Conservation (phyloP, 208 protist genomes). For the Wallacemonas sp. region DNA sequence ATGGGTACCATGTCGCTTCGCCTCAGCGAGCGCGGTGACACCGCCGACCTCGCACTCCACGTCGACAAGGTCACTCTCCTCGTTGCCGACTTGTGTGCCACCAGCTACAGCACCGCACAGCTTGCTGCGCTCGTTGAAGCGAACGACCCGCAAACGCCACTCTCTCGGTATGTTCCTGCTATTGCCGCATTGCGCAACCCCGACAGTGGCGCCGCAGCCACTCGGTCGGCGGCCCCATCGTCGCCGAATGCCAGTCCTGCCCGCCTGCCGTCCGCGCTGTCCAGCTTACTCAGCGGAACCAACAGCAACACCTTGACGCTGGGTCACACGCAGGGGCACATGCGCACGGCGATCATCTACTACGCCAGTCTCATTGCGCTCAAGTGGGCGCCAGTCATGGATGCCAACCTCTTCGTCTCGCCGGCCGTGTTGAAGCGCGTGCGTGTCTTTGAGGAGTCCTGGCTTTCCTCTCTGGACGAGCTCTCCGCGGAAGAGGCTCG, state of each 20-base stretch:
- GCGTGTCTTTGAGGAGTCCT: constrained; percentile 57
- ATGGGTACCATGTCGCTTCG: constrained; percentile 41
- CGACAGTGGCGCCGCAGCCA: constrained; percentile 24
- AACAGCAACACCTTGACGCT: not conserved
- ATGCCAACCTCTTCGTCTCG: constrained; percentile 31
- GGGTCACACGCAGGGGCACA: constrained; percentile 14
- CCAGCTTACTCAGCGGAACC: not conserved
- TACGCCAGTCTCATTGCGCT: constrained; percentile 75
- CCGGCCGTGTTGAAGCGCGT: constrained; percentile 38
- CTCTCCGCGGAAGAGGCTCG: constrained; percentile 26
- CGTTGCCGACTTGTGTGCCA: constrained; percentile 26
- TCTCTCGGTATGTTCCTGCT: not conserved
- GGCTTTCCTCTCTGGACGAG: constrained; percentile 44
- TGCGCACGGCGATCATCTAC: constrained; percentile 62
- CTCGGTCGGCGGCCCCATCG: constrained; percentile 20
- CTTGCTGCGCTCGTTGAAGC: constrained; percentile 32
- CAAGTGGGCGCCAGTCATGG: constrained; percentile 40
- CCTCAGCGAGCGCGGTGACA: constrained; percentile 58
- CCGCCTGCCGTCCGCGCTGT: not conserved
- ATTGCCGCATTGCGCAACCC: constrained; percentile 19
- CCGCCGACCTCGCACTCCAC: constrained; percentile 41
- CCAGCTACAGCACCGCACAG: constrained; percentile 40
- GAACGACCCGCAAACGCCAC: not conserved
- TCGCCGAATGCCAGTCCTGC: not conserved
- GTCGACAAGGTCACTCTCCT: constrained; percentile 34